Evolutionary conservation across 768 basidiomycete species (phyloP).

Genomic region (Punctularia strigosozonata): DNA sequence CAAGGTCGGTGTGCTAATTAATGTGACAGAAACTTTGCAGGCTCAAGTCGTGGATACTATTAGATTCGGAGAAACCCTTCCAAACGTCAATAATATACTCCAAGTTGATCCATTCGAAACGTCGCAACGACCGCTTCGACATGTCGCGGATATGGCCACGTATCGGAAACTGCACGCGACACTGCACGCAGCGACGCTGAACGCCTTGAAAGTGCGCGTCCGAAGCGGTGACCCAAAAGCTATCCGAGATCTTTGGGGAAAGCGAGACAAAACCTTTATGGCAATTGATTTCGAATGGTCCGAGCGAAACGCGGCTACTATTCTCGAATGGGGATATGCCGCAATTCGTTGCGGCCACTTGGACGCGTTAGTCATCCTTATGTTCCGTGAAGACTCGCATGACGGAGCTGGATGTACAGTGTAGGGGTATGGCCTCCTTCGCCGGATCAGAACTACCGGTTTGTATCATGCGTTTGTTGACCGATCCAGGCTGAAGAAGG

Average conservation of each 20-base stretch:
- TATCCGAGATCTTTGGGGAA: slow-evolving; percentile 56
- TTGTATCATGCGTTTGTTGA: slow-evolving; percentile 8
- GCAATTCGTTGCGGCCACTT: slow-evolving; percentile 65
- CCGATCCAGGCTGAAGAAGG: neutral
- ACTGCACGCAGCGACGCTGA: slow-evolving; percentile 55
- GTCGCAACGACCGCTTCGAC: slow-evolving; percentile 53
- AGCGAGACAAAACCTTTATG: slow-evolving; percentile 61
- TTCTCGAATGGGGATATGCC: slow-evolving; percentile 77
- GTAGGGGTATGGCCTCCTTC: slow-evolving; percentile 66
- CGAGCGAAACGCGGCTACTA: slow-evolving; percentile 56
- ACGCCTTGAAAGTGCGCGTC: slow-evolving; percentile 54
- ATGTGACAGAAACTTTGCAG: neutral
- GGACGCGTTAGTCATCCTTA: slow-evolving; percentile 41
- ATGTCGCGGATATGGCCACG: slow-evolving; percentile 50
- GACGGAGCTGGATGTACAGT: slow-evolving; percentile 21
- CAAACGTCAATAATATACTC: slow-evolving; percentile 62
- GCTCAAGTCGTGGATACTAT: too few relatives aligned
- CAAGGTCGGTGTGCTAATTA: slow-evolving; percentile 31
- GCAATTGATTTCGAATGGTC: slow-evolving; percentile 67
- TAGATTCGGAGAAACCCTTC: slow-evolving; percentile 69
- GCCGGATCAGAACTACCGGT: slow-evolving; percentile 73
- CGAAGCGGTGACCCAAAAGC: slow-evolving; percentile 54
- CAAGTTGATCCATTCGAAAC: slow-evolving; percentile 60
- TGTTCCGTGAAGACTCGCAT: neutral
- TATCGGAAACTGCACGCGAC: slow-evolving; percentile 65